These are phyloP conservation scores for Prunella vulgaris DNA, from an alignment of 257 asterid species.

Conservation along the genomic window DNA sequence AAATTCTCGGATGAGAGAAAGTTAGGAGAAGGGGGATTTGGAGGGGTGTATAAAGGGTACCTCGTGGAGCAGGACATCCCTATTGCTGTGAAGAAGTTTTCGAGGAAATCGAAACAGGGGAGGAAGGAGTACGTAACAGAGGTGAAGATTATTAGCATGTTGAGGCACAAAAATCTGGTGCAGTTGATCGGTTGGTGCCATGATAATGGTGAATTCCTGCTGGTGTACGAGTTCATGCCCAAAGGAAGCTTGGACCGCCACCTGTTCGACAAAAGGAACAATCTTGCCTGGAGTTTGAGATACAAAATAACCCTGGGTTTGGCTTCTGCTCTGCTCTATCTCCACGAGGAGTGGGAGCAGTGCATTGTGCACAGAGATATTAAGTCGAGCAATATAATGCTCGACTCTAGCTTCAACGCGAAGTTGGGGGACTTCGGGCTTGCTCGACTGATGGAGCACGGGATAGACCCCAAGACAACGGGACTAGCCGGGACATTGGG, in stretches of 20 bases:
- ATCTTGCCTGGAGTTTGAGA: slow-evolving; percentile 9
- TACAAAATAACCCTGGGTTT: slow-evolving; percentile 25
- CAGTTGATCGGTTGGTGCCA: slow-evolving; percentile 39
- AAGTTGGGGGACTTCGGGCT: not conserved
- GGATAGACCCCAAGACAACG: not conserved
- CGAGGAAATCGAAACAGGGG: slow-evolving; percentile 26
- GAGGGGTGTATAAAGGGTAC: slow-evolving; percentile 29
- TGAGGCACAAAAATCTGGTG: slow-evolving; percentile 33
- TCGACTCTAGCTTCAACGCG: not conserved
- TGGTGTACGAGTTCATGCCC: slow-evolving; percentile 32
- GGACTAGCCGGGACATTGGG: not conserved
- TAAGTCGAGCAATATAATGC: not conserved
- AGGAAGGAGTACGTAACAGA: slow-evolving; percentile 24
- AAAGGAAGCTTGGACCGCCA: slow-evolving; percentile 33
- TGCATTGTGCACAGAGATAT: slow-evolving; percentile 2
- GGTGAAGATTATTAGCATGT: slow-evolving; percentile 31
- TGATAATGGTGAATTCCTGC: slow-evolving; percentile 22
- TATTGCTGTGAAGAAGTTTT: slow-evolving; percentile 25
- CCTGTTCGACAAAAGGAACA: slow-evolving; percentile 12
- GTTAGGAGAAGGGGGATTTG: slow-evolving; percentile 33
- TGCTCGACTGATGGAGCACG: not conserved
- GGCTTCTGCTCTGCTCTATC: slow-evolving; percentile 30
- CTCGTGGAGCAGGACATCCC: slow-evolving; percentile 15
- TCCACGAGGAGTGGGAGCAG: slow-evolving; percentile 13
- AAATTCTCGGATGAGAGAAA: slow-evolving; percentile 8